Percentiles rank a stretch among this genome's conserved stretches.
Conservation (phyloP, 495 filamentous ascomycete genomes). For the Pseudoneurospora amorphoporcata region DNA sequence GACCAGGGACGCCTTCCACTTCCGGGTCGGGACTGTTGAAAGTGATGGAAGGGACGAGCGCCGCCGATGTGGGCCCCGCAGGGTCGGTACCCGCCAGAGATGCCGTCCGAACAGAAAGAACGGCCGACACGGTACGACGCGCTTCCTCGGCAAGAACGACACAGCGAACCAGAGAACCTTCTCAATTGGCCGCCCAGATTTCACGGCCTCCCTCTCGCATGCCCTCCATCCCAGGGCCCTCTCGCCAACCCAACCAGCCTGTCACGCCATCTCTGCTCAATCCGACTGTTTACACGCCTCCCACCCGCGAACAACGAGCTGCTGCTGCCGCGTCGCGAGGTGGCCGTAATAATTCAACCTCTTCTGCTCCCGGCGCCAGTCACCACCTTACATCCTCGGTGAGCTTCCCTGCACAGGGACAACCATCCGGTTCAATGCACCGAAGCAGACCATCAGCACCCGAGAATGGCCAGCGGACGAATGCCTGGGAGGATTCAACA, state of each 20-base stretch:
- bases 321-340: slow-evolving; percentile 1
- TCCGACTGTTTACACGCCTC: not conserved
- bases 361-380: not conserved
- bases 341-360: not conserved
- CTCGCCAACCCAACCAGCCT: not conserved
- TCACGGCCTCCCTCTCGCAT: not conserved
- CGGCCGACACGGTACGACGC: not conserved
- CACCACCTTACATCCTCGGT: slow-evolving; percentile 11
- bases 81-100: not conserved
- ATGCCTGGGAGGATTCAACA: slow-evolving; percentile 30
- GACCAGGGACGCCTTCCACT: not conserved
- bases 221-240: not conserved
- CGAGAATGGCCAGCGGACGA: slow-evolving; percentile 12
- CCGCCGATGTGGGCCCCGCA: not conserved
- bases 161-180: not conserved
- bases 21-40: not conserved
- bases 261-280: not conserved
- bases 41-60: not conserved
- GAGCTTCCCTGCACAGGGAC: slow-evolving; percentile 10
- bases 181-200: not conserved
- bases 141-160: not conserved
- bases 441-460: slow-evolving; percentile 20
- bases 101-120: not conserved
- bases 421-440: slow-evolving; percentile 21
- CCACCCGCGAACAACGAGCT: not conserved